Percentiles rank a stretch among this genome's conserved stretches.
phyloP scores from a whole-genome alignment of 2,329 filamentous ascomycete species.

The Colletotrichum echinochloae region DNA sequence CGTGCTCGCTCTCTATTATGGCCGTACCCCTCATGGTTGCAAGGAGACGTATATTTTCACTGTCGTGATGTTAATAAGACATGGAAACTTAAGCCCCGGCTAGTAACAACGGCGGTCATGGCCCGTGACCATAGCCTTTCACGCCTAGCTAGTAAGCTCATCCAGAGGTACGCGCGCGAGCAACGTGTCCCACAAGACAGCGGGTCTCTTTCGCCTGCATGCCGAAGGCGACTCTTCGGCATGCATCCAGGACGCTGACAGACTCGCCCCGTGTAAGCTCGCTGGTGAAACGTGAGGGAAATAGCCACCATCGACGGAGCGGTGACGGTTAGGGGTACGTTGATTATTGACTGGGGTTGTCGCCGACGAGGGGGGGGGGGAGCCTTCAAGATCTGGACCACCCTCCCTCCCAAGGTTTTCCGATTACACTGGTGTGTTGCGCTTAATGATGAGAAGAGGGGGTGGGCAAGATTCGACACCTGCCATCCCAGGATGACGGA shows the following conservation, averaged over 20 bases:
- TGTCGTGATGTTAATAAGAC: neutral
- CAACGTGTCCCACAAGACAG: neutral
- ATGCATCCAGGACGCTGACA: neutral
- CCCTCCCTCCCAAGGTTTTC: conserved; percentile 13
- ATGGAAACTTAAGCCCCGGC: neutral
- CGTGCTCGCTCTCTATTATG: neutral
- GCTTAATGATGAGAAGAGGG: neutral
- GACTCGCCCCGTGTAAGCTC: neutral
- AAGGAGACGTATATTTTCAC: neutral
- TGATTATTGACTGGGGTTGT: neutral
- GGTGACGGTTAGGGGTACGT: neutral
- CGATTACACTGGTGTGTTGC: neutral
- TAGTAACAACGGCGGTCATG: too few species aligned
- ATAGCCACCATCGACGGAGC: neutral
- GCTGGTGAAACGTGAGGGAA: conserved; percentile 11
- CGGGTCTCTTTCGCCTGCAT: neutral
- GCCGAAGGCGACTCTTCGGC: neutral
- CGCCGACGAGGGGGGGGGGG: neutral
- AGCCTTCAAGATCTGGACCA: neutral
- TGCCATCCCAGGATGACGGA: conserved; percentile 36
- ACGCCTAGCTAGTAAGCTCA: neutral
- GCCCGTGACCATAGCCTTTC: neutral
- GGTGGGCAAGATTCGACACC: conserved; percentile 6
- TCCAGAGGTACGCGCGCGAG: neutral
- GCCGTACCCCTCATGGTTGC: too few species aligned